Base-by-base conservation (phyloP, 495 filamentous ascomycete species). In the Hypoxylon rickii region DNA sequence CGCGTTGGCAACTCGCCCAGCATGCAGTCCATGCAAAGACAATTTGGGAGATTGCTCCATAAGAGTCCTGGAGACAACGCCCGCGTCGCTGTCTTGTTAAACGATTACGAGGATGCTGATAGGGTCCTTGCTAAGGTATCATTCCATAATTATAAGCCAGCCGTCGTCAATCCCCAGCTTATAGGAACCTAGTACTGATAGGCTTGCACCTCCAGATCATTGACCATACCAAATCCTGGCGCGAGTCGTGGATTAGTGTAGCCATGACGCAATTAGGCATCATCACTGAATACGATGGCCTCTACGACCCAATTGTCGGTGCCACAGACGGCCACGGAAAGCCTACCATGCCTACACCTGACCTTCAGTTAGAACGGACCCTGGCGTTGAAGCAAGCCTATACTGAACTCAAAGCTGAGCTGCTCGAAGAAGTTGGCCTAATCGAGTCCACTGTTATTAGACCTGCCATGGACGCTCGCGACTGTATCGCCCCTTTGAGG, bases 21-120 rank as follows among this genome's bases (percentile, higher is more conserved):
- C 13, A 96, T 96, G 91, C 87, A 92, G 76, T 83, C 82, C 31
- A 81, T 96, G 75, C 84, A 91, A 63, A 74, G 89, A 46, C 83
- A 84, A 51, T 87, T 94, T 60, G 89, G 87, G 45, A 85, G 81
- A 55, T 79, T 92, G 58, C 80, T 84, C 76, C 84, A 79, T 59
- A 83, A 76, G 63, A 76, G 86, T 34, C 82, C 84, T 2, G 89
- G 86, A 26, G 87, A 96, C 68, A 87, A 91, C 63, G 86, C 85
- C 48, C 86, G 90, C 61, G 86, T 96, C 17, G 83, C 85, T 2
- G 80, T 88, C 22, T 72, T 96, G 24, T 70, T 96, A 19, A 87
- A 83, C 46, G 91, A 96, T 51, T 95, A 92, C 66, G 87, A 92
- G 48, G 87, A 94, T 65, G 88, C 86, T 1, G 89, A 96, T 68